A percentile compares a stretch with the other conserved stretches of the same genome.
phyloP scores from a whole-genome alignment of 2,329 filamentous ascomycete species.

The Pseudogymnoascus sp. region DNA sequence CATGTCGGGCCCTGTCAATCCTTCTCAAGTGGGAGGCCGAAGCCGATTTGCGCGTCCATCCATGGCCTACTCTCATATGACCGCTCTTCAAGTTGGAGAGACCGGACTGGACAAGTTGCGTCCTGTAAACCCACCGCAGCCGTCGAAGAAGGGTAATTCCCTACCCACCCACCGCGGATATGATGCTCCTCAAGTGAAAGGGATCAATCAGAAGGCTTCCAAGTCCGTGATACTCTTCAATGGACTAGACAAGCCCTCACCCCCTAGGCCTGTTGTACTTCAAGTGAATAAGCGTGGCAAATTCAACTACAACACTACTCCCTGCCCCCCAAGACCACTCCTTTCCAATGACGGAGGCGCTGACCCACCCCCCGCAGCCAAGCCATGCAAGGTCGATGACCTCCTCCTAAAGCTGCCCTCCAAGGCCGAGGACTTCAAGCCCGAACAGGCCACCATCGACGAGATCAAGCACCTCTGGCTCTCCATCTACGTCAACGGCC shows the following conservation, averaged over 20 bases:
- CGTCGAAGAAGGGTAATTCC: neutral
- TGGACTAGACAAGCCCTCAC: neutral
- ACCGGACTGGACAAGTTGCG: neutral
- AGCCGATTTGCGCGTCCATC: neutral
- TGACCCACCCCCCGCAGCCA: conserved; percentile 34
- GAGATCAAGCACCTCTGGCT: conserved; percentile 66
- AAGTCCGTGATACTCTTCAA: neutral
- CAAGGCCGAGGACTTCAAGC: neutral
- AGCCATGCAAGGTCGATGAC: conserved; percentile 64
- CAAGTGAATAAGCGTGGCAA: neutral
- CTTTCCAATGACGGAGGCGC: neutral
- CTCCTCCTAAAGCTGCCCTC: conserved; percentile 42
- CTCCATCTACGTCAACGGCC: conserved; percentile 65
- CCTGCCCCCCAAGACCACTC: neutral
- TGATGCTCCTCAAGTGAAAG: neutral
- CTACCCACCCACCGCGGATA: neutral
- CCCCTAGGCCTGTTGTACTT: neutral
- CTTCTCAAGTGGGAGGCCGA: neutral
- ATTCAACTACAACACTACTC: neutral
- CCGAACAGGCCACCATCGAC: conserved; percentile 34
- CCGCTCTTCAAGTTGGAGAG: neutral
- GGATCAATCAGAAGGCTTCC: neutral
- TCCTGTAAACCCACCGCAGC: neutral
- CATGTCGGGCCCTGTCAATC: neutral
- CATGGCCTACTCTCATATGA: neutral